Evolutionary conservation across 176 grass and related monocot species (phyloP).

Genomic region (Raddia distichophylla): DNA sequence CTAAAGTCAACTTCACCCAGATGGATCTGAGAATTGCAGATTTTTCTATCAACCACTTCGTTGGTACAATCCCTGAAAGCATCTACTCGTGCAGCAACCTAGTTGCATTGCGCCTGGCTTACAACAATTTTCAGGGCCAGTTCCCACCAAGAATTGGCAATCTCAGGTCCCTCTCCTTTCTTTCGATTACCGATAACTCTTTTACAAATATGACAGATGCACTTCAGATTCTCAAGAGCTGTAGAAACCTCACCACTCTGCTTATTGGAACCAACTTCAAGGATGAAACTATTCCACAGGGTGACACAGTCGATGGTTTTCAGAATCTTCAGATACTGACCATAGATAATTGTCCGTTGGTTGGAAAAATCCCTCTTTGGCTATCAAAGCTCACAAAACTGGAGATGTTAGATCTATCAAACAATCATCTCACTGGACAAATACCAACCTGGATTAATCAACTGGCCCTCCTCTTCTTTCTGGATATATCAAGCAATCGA

Average conservation of each 20-base stretch:
- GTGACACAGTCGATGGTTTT: constrained; percentile 56
- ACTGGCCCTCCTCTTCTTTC: constrained; percentile 61
- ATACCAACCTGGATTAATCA: constrained; percentile 66
- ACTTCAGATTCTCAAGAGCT: constrained; percentile 64
- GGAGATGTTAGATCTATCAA: constrained; percentile 69
- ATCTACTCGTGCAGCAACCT: constrained; percentile 70
- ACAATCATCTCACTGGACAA: constrained; percentile 58
- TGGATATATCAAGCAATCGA: constrained; percentile 60
- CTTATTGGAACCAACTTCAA: constrained; percentile 66
- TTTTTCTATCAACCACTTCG: constrained; percentile 64
- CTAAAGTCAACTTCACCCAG: constrained; percentile 57
- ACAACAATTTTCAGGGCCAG: constrained; percentile 56
- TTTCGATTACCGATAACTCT: constrained; percentile 64
- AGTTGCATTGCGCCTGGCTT: constrained; percentile 63
- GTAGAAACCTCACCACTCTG: constrained; percentile 57
- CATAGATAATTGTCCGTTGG: constrained; percentile 46
- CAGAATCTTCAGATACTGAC: constrained; percentile 57
- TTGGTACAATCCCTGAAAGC: constrained; percentile 65
- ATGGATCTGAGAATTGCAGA: constrained; percentile 62
- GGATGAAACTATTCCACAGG: constrained; percentile 54
- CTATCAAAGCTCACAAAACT: constrained; percentile 61
- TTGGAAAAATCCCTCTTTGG: constrained; percentile 68
- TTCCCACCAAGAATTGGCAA: constrained; percentile 60
- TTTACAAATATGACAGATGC: constrained; percentile 61
- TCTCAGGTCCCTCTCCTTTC: constrained; percentile 57